Evolutionary conservation across 148 eudicot species (phyloP).

Genomic region (Chenopodium album): DNA sequence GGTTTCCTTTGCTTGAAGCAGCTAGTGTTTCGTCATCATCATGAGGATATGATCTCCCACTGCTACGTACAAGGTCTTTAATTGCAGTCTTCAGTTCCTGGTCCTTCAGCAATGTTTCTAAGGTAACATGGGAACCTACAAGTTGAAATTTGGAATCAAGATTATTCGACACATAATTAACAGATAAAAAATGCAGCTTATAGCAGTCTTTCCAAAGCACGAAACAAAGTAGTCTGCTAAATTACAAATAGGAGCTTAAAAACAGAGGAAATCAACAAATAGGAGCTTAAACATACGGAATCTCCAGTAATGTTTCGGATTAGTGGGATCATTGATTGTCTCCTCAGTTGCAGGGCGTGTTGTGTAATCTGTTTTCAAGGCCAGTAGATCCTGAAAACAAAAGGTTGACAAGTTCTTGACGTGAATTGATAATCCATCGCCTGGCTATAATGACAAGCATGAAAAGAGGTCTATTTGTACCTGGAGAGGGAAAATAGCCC

Average conservation of each 20-base stretch:
- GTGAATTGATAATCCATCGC: background rate
- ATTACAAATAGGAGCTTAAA: background rate
- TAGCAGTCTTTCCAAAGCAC: background rate
- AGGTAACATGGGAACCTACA: constrained; percentile 72
- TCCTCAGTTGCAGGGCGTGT: constrained; percentile 85
- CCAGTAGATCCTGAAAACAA: constrained; percentile 66
- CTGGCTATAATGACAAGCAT: background rate
- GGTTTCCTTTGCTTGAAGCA: constrained; percentile 17
- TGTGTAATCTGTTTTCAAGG: constrained; percentile 82
- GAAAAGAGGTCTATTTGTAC: constrained; percentile 33
- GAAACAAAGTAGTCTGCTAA: background rate
- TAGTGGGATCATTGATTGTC: constrained; percentile 95
- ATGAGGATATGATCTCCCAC: constrained; percentile 75
- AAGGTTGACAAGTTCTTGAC: background rate
- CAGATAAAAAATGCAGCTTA: background rate
- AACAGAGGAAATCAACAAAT: background rate
- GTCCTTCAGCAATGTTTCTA: constrained; percentile 77
- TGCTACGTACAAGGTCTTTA: constrained; percentile 65
- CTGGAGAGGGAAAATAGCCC: constrained; percentile 99
- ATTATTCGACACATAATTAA: background rate
- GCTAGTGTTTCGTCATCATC: constrained; percentile 12
- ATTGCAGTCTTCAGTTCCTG: constrained; percentile 55
- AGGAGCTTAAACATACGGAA: constrained; percentile 56
- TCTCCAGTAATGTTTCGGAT: constrained; percentile 97
- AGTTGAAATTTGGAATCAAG: background rate